Conservation (phyloP, 2,329 filamentous ascomycete genomes). For the Pyrenophora tritici-repentis region DNA sequence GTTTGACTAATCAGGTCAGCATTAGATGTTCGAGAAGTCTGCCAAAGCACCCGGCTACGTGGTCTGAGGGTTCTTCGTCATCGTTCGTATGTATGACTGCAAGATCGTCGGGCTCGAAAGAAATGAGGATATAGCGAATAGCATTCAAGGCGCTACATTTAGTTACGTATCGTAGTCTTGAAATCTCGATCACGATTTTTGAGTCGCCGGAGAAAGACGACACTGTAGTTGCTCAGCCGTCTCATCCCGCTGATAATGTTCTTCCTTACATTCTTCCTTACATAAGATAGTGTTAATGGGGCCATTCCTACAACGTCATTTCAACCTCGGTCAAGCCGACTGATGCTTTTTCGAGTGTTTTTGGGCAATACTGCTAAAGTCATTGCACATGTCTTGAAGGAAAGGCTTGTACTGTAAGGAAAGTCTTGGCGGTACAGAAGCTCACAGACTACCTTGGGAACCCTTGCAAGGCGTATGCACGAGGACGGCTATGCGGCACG, state of each 20-base stretch:
- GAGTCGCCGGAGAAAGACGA: no score
- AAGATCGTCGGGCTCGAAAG: neutral
- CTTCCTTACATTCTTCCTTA: no score
- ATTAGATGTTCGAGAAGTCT: neutral
- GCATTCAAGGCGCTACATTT: neutral
- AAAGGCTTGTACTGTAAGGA: no score
- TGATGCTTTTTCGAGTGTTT: no score
- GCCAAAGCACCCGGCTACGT: neutral
- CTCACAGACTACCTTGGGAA: slow-evolving; percentile 3
- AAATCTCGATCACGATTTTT: no score
- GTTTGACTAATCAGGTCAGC: neutral
- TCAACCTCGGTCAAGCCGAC: no score
- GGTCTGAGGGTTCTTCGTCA: neutral
- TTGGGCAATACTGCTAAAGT: no score
- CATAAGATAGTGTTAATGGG: no score
- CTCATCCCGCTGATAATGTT: no score
- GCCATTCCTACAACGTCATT: no score
- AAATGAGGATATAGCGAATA: neutral
- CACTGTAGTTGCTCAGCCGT: no score
- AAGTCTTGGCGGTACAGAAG: slow-evolving; percentile 2
- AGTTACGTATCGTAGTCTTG: neutral
- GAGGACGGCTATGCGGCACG: slow-evolving; percentile 6
- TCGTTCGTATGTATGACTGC: neutral
- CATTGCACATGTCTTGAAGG: no score
- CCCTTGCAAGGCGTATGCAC: slow-evolving; percentile 7